Percentiles rank a stretch among this genome's conserved stretches.
Evolutionary conservation across 2,329 filamentous ascomycete species (phyloP).

Genomic region (Niveomyces coronatus): DNA sequence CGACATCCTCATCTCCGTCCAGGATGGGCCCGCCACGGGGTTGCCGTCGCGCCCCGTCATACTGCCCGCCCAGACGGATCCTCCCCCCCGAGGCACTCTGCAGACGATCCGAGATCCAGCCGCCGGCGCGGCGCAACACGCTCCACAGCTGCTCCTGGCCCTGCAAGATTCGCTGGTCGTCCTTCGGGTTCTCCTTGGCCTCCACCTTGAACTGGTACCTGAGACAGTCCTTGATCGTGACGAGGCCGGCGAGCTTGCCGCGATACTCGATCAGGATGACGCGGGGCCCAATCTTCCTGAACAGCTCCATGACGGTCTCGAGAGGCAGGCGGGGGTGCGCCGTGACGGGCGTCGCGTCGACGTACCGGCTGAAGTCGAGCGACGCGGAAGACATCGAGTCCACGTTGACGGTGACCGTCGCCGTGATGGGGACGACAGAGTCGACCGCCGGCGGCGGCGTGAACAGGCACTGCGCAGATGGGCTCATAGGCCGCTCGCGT

Average conservation of each 20-base stretch:
- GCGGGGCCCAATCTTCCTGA: conserved; percentile 92
- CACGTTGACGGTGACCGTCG: conserved; percentile 44
- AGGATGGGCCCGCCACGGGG: conserved; percentile 35
- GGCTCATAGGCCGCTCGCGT: conserved; percentile 55
- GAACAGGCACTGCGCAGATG: conserved; percentile 66
- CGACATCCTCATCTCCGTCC: conserved; percentile 31
- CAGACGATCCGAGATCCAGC: conserved; percentile 50
- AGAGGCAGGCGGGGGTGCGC: conserved; percentile 85
- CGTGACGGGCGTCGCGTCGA: conserved; percentile 80
- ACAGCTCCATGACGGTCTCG: conserved; percentile 97
- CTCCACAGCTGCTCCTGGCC: conserved; percentile 58
- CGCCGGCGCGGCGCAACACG: conserved; percentile 39
- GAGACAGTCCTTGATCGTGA: conserved; percentile 94
- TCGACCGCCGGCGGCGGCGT: conserved; percentile 31
- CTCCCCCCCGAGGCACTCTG: conserved; percentile 43
- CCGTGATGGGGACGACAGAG: conserved; percentile 28
- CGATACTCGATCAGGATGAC: conserved; percentile 90
- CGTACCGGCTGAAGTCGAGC: conserved; percentile 76
- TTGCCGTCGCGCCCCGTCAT: conserved; percentile 25
- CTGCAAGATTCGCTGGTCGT: conserved; percentile 44
- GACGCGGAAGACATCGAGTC: conserved; percentile 45
- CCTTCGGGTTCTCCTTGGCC: conserved; percentile 63
- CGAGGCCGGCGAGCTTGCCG: conserved; percentile 70
- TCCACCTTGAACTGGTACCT: conserved; percentile 98
- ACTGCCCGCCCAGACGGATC: conserved; percentile 37